phyloP scores from a whole-genome alignment of 371 early-diverging fungal genomes.

The Mortierella sp. region DNA sequence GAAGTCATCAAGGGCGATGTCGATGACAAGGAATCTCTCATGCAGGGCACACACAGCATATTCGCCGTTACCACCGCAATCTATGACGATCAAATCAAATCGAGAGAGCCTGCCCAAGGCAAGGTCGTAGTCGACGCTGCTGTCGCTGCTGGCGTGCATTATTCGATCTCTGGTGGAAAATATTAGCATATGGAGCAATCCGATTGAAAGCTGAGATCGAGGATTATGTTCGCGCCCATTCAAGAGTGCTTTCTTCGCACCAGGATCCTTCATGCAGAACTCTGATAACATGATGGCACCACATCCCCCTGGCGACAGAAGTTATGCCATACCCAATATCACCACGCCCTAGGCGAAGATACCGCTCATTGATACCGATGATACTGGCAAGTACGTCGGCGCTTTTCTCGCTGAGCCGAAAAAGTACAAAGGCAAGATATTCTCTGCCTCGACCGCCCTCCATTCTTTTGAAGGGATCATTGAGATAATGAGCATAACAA shows the following conservation, averaged over 20 bases:
- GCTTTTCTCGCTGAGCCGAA: conserved; percentile 30
- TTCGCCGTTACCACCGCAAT: conserved; percentile 11
- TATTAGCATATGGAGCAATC: conserved; percentile 1
- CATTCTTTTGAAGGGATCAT: conserved; percentile 11
- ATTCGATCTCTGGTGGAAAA: conserved; percentile 13
- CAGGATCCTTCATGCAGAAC: conserved; percentile 22
- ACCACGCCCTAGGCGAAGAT: conserved; percentile 2
- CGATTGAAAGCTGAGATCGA: conserved; percentile 24
- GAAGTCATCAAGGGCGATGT: conserved; percentile 22
- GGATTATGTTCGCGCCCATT: conserved; percentile 21
- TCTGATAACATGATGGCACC: conserved; percentile 3
- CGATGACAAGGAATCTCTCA: conserved; percentile 10
- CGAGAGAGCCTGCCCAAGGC: conserved; percentile 13
- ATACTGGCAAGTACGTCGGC: conserved; percentile 28
- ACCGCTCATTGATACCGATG: conserved; percentile 9
- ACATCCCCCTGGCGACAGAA: conserved; percentile 17
- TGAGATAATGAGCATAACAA: conserved; percentile 7
- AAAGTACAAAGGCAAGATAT: conserved; percentile 21
- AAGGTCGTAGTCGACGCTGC: conserved; percentile 13
- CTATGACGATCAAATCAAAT: conserved; percentile 8
- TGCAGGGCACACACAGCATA: conserved; percentile 17
- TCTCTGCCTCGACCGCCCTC: conserved; percentile 12
- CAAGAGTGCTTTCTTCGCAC: conserved; percentile 25
- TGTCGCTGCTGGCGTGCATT: conserved; percentile 24
- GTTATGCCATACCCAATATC: conserved; percentile 12